These are phyloP conservation scores for Populus hybrid DNA, from an alignment of 441 rosid genomes.

Conservation along the genomic window DNA sequence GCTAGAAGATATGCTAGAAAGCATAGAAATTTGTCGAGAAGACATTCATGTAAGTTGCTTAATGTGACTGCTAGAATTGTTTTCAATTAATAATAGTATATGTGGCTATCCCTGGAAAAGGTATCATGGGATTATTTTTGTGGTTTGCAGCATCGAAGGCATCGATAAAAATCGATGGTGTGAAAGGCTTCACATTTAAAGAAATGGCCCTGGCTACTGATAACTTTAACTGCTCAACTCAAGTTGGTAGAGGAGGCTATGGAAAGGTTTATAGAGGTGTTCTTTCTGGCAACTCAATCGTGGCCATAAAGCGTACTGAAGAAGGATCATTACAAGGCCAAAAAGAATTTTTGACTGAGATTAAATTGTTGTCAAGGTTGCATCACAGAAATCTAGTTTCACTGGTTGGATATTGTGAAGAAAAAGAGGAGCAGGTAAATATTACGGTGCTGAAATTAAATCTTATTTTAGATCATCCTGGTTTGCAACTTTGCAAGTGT, in stretches of 20 bases:
- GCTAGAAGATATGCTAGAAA: conserved; percentile 44
- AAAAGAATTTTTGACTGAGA: conserved; percentile 86
- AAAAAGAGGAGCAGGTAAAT: conserved; percentile 78
- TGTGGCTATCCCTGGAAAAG: not conserved
- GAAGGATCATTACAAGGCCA: conserved; percentile 94
- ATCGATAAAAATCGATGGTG: too few relatives aligned
- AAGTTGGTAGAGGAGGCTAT: conserved; percentile 92
- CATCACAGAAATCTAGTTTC: conserved; percentile 89
- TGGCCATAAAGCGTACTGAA: conserved; percentile 90
- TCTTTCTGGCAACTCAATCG: conserved; percentile 55
- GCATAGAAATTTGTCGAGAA: conserved; percentile 48
- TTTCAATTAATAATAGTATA: not conserved
- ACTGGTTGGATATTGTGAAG: conserved; percentile 84
- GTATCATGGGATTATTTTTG: conserved; percentile 4
- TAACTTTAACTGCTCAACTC: conserved; percentile 53
- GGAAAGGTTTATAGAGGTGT: conserved; percentile 85
- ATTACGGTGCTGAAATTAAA: conserved; percentile 3
- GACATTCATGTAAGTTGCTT: conserved; percentile 54
- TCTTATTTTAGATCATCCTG: conserved; percentile 5
- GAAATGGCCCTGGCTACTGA: conserved; percentile 78
- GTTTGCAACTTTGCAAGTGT: conserved; percentile 2
- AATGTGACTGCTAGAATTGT: not conserved
- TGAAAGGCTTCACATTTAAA: conserved; percentile 67
- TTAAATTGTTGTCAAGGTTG: conserved; percentile 77
- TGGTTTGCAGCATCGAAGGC: conserved; percentile 52